Evolutionary conservation across 2,329 filamentous ascomycete genomes (phyloP), one percentile per base, ranked within the genome.

Genomic region (Diaporthe caulivora): DNA sequence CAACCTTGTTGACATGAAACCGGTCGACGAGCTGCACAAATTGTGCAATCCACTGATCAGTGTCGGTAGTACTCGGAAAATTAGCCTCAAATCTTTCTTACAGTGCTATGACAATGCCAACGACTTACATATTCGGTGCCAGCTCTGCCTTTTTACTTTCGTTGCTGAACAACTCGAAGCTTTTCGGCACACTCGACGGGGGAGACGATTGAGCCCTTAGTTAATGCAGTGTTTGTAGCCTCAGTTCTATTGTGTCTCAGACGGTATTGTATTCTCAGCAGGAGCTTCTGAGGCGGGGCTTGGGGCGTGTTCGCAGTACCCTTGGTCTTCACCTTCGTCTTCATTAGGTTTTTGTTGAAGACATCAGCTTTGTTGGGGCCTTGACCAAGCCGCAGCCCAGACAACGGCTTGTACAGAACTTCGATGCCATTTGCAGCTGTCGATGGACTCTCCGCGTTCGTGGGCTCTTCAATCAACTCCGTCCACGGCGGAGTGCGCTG

Each of bases 401-500:
- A 82, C 2, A 83, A 65, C 0, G 80, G 80, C 18, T 72, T 75
- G 42, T 42, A 72, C 34, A 62, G 3, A 10, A 42, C 9, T 67
- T 75, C 15, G 11, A n/a, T 15, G 1, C n/a, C 34, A 4, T 21
- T n/a, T 3, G 42, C 31, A 65, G 29, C 10, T n/a, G 51, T 15
- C 7, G 18, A 7, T 13, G 49, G 7, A 13, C 3, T 44, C 5
- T n/a, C 21, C 18, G 17, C 7, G 9, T 29, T 34, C 42, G 70
- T 75, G 6, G 47, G 29, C 10, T 55, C 42, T 24, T 76, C 54
- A 10, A 77, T 53, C 0, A 82, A 81, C 69, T 87, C 84, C 37
- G 83, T 76, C 86, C 87, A 90, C 17, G 84, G 81, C 0, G 84
- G 80, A 0, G 87, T 90, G n/a, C 88, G 82, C 40, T 84, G 83